A percentile compares a stretch with the other conserved stretches of the same genome.
These are phyloP conservation scores for Pythium brachiatum DNA, from an alignment of 352 stramenopile genomes.

Conservation along the genomic window DNA sequence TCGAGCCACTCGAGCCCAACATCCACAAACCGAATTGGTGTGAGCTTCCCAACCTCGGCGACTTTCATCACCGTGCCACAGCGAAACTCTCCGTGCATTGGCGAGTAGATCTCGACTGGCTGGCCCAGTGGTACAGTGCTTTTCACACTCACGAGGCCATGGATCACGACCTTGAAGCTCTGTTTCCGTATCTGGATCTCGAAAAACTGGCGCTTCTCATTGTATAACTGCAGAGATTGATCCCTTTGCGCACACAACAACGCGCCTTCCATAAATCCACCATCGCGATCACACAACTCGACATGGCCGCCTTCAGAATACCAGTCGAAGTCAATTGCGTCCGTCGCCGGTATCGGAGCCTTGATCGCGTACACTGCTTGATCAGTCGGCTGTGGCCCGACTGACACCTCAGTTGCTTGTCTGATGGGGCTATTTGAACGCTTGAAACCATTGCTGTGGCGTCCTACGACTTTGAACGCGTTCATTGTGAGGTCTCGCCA, in stretches of 20 bases:
- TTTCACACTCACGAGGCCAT: conserved; percentile 44
- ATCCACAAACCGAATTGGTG: conserved; percentile 33
- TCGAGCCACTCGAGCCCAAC: conserved; percentile 50
- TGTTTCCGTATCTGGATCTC: conserved; percentile 33
- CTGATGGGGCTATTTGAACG: not conserved
- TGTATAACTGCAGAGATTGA: conserved; percentile 49
- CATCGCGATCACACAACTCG: conserved; percentile 37
- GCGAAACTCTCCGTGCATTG: conserved; percentile 42
- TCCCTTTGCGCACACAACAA: conserved; percentile 42
- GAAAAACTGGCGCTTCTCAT: conserved; percentile 50
- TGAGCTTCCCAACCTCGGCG: conserved; percentile 39
- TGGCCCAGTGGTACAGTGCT: conserved; percentile 41
- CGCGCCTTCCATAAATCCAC: conserved; percentile 46
- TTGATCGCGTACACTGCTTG: not conserved
- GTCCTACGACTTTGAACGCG: conserved; percentile 35
- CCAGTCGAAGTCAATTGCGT: conserved; percentile 42
- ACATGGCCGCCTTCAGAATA: conserved; percentile 50
- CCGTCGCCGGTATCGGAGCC: conserved; percentile 6
- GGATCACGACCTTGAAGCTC: conserved; percentile 56
- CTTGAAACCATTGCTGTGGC: not conserved
- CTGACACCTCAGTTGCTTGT: not conserved
- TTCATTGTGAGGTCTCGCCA: conserved; percentile 52
- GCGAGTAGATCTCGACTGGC: conserved; percentile 49
- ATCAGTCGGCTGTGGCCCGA: not conserved
- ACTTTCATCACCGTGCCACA: conserved; percentile 37